Percentiles rank a stretch among this genome's conserved stretches.
Evolutionary conservation across 2,329 filamentous ascomycete genomes (phyloP).

Genomic region (Hypoxylon sp.): DNA sequence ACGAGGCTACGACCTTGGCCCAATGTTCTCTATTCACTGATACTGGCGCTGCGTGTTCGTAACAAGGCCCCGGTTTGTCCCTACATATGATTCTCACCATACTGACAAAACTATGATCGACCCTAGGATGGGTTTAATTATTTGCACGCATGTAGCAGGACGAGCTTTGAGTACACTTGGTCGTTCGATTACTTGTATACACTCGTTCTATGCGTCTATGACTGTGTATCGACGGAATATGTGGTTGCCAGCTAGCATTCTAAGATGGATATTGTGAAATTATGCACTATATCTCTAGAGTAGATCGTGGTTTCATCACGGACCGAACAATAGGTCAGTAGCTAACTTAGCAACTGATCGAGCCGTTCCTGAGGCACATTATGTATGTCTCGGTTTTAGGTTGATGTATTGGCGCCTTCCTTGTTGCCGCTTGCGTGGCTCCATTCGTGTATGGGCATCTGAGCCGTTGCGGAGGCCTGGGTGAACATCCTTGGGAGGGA

Average conservation of each 20-base stretch:
- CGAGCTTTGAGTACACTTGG: slow-evolving; percentile 4
- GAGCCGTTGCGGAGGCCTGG: slow-evolving; percentile 14
- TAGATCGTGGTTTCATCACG: neutral
- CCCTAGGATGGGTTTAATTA: slow-evolving; percentile 33
- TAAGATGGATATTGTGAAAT: neutral
- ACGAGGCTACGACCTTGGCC: neutral
- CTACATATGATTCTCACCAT: slow-evolving; percentile 22
- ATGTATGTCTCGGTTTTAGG: slow-evolving; percentile 1
- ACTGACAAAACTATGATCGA: slow-evolving; percentile 30
- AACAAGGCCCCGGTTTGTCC: slow-evolving; percentile 11
- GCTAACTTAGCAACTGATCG: neutral
- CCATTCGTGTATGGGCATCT: slow-evolving; percentile 26
- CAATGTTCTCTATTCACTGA: slow-evolving; percentile 2
- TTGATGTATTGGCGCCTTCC: slow-evolving; percentile 24
- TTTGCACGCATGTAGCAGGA: slow-evolving; percentile 14
- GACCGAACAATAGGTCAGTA: neutral
- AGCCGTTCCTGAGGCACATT: neutral
- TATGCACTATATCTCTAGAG: neutral
- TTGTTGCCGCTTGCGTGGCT: slow-evolving; percentile 27
- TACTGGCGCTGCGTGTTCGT: neutral
- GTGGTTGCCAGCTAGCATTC: neutral
- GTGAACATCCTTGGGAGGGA: slow-evolving; percentile 17
- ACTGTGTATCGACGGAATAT: neutral
- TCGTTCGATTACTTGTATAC: slow-evolving; percentile 16
- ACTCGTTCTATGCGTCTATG: neutral